phyloP scores from a whole-genome alignment of 495 filamentous ascomycete species.

The Beverwykella pulmonaria region DNA sequence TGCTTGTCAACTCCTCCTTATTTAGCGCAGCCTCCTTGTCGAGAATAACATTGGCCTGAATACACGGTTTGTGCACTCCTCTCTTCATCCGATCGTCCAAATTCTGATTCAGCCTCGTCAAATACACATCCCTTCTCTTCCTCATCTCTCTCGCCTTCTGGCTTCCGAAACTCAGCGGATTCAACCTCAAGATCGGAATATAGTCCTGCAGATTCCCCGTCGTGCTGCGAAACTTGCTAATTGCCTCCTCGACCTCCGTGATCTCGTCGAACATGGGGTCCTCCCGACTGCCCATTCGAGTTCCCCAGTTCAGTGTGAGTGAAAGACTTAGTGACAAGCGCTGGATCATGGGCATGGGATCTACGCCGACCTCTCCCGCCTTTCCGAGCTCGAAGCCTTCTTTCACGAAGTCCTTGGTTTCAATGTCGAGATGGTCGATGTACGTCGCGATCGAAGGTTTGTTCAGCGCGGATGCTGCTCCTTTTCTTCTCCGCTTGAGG shows the following conservation, averaged over 20 bases:
- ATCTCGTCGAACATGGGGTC: slow-evolving; percentile 64
- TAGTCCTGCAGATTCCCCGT: slow-evolving; percentile 68
- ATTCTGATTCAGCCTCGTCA: slow-evolving; percentile 55
- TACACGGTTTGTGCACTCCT: slow-evolving; percentile 63
- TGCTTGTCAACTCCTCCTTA: slow-evolving; percentile 61
- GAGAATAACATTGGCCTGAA: slow-evolving; percentile 65
- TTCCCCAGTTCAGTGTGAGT: slow-evolving; percentile 66
- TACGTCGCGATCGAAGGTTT: slow-evolving; percentile 64
- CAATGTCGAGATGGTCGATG: slow-evolving; percentile 61
- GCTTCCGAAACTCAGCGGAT: slow-evolving; percentile 57
- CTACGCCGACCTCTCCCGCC: slow-evolving; percentile 55
- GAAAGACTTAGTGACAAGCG: slow-evolving; percentile 59
- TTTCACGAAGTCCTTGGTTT: slow-evolving; percentile 61
- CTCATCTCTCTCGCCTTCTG: slow-evolving; percentile 60
- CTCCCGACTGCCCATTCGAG: slow-evolving; percentile 60
- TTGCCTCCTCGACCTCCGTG: slow-evolving; percentile 62
- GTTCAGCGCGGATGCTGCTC: slow-evolving; percentile 64
- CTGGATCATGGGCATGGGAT: slow-evolving; percentile 65
- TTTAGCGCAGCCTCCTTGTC: slow-evolving; percentile 64
- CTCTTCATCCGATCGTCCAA: slow-evolving; percentile 62
- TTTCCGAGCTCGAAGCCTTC: slow-evolving; percentile 61
- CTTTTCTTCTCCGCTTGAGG: slow-evolving; percentile 65
- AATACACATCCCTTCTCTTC: slow-evolving; percentile 62
- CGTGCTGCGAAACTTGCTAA: slow-evolving; percentile 61
- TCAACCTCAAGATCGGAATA: slow-evolving; percentile 61